These are phyloP conservation scores for Ormosia semicastrata DNA, from an alignment of 306 rosid genomes.

Conservation along the genomic window DNA sequence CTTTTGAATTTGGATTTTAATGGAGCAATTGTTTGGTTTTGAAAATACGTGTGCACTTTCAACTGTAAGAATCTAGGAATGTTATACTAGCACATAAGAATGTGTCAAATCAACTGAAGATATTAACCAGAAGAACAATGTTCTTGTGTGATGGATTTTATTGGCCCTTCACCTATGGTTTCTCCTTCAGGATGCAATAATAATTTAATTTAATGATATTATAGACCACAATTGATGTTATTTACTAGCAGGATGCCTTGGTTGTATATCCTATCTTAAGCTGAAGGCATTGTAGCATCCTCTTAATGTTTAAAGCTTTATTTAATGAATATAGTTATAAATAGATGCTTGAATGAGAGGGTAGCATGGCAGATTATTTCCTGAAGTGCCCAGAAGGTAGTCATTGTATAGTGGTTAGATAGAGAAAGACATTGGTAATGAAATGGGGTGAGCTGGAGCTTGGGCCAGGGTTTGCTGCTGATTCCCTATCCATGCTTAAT, in stretches of 20 bases:
- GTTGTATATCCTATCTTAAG: conserved; percentile 7
- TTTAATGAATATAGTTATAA: neutral
- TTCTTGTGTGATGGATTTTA: neutral
- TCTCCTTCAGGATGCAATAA: neutral
- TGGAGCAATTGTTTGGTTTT: neutral
- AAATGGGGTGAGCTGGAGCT: neutral
- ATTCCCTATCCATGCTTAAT: neutral
- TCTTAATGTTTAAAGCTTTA: neutral
- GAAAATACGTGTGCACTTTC: neutral
- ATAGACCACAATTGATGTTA: neutral
- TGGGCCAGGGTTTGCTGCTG: neutral
- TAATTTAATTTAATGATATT: neutral
- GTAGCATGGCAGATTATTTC: neutral
- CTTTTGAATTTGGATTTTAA: neutral
- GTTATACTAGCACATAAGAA: conserved; percentile 4
- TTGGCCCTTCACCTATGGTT: neutral
- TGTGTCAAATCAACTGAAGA: too few species aligned
- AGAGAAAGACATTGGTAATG: neutral
- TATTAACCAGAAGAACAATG: neutral
- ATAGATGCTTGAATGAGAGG: neutral
- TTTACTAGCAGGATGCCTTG: neutral
- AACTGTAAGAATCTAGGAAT: neutral
- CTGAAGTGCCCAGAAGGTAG: neutral
- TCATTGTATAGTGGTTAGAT: neutral
- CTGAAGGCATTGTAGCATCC: neutral